These are phyloP conservation scores for Nothopassalora personata DNA, from an alignment of 2,329 filamentous ascomycete species.

Conservation along the genomic window DNA sequence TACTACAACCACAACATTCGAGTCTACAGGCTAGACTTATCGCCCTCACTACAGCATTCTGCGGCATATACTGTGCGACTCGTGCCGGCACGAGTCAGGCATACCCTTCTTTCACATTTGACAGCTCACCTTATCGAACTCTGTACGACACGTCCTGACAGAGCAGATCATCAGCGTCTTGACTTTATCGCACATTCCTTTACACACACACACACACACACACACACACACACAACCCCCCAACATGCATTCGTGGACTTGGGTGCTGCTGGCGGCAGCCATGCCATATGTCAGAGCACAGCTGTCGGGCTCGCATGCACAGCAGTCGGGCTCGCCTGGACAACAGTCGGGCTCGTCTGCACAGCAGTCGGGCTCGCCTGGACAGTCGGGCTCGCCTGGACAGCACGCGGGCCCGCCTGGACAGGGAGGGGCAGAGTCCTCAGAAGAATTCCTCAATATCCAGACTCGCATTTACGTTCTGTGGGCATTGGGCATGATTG, in stretches of 20 bases:
- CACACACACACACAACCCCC: no score
- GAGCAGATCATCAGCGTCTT: neutral
- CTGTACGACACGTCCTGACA: neutral
- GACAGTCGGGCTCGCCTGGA: no score
- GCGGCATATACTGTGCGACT: neutral
- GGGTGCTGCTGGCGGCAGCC: constrained; percentile 16
- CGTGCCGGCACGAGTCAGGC: neutral
- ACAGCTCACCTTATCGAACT: neutral
- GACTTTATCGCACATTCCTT: neutral
- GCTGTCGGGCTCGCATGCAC: neutral
- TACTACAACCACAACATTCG: neutral
- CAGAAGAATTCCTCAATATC: constrained; percentile 23
- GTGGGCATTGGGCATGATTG: constrained; percentile 56
- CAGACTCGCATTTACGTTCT: constrained; percentile 32
- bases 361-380: no score
- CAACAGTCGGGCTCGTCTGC: no score
- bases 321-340: no score
- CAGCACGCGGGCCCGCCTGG: no score
- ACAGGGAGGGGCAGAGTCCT: constrained; percentile 11
- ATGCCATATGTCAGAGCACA: constrained; percentile 8
- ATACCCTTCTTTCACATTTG: neutral
- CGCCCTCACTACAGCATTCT: neutral
- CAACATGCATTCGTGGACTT: constrained; percentile 12
- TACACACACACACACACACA: neutral
- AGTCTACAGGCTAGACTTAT: constrained; percentile 1